Base-by-base conservation (phyloP, 306 rosid species). In the Begonia peltatifolia region DNA sequence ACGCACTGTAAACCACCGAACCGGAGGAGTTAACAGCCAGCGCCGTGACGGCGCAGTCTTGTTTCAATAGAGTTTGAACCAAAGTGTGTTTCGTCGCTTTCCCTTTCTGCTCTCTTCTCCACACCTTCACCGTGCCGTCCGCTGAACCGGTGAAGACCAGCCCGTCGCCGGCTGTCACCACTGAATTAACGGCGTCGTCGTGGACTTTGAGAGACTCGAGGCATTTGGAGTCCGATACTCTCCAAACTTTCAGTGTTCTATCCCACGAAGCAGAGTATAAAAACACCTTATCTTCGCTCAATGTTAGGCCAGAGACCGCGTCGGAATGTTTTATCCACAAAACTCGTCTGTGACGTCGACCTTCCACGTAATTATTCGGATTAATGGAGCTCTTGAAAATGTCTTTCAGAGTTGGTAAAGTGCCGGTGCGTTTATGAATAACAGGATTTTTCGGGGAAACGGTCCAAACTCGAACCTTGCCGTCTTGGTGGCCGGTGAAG, bases 221-320 rank as follows among this genome's bases (percentile, higher is more conserved):
- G 41, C 97, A 90, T 25, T 86, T 90, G 1, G 94, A 83, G n/a
- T 72, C 78, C 0, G 85, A 22, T 11, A 83, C 47, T 11, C 92
- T 68, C 97, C 97, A 90, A 1, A 90, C 84, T 62, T 90, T 90
- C 1, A 90, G 54, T 0, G 94, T 83, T 14, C 86, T 57, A 42
- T 86, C 97, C 97, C 97, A 90, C 0, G 97, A 90, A 2, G 97
- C 92, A 0, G 97, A 90, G 54, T 90, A 90, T 6, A 90, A 52
- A 8, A 70, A 65, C 2, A 1, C 12, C 46, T 79, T 73, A 25
- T 76, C 83, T 9, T 58, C 62, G 6, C 83, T 83, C n/a, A 90
- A 64, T 51, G 82, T 72, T 59, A 90, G 44, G 44, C 94, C 78
- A 0, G 97, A 90, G 52, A 90, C 73, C 10, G 97, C 97, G 66